Base-by-base conservation (phyloP, 164 flowering plant species). In the Dillenia suffruticosa region DNA sequence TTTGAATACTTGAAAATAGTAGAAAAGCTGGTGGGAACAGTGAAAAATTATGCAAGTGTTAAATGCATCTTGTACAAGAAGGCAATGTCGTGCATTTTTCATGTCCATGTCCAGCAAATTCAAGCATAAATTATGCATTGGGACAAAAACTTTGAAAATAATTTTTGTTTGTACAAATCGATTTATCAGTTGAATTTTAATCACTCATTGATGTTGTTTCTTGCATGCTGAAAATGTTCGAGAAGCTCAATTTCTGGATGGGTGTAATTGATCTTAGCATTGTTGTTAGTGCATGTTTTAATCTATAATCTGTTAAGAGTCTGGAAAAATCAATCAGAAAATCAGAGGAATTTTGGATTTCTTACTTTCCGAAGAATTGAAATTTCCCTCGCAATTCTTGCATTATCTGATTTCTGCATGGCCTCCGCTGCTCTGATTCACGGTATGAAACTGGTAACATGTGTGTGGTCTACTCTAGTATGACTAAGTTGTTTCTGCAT, bases 231-330 rank as follows among this genome's bases (percentile, higher is more conserved):
- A 81, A 68, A 52, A 80, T 76, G 57, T 94, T 90, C 72, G 52
- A 70, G 40, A 70, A 83, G 71, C 81, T 83, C 78, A 84, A 90
- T 85, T 89, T 94, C 77, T 94, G 98, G 98, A 58, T 90, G 72
- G 98, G 84, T 15, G 74, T 85, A 14, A 76, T 87, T 56, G 74
- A 81, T 49, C 91, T 91, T 51, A 73, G 88, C 69, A 26, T 80
- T 89, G 69, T 55, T 87, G 43, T 53, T 94, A 49, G 68, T 89
- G 54, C 98, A 90, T 72, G 65, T 56, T 55, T 40, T 89, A 26
- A 43, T 90, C 46, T 71, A 83, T 10, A 24, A 75, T 43, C 66
- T 82, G 40, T 56, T 94, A 10, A 84, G 75, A 63, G 67, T 81
- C 51, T 74, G 70, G 71, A 79, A 77, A 68, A 74, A 59, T 43